A percentile compares a stretch with the other conserved stretches of the same genome.
Conservation (phyloP, 306 rosid genomes). For the Chamaecrista fasciculata region DNA sequence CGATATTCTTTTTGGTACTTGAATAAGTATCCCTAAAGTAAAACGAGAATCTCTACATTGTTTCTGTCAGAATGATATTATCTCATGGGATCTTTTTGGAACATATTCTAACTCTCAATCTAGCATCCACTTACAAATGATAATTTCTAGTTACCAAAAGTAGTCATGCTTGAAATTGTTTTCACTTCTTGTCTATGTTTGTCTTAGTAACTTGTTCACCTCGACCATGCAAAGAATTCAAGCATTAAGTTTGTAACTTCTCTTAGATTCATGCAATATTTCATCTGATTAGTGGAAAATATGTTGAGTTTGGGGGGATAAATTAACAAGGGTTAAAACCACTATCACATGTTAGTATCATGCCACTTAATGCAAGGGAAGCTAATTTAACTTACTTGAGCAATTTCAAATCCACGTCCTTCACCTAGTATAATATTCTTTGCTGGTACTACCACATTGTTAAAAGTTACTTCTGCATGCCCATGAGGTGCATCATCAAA, state of each 20-base stretch:
- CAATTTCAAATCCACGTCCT: constrained; percentile 97
- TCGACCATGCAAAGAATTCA: not conserved
- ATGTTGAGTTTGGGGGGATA: not conserved
- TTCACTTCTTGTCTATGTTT: not conserved
- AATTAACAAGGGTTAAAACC: constrained; percentile 14
- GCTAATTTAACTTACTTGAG: constrained; percentile 60
- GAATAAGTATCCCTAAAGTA: constrained; percentile 12
- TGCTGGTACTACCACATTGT: constrained; percentile 74
- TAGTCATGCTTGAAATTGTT: not conserved
- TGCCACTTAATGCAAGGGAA: constrained; percentile 8
- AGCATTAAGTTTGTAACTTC: not conserved
- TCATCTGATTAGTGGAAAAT: constrained; percentile 2
- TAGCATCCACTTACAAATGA: not conserved
- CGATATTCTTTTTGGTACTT: not conserved
- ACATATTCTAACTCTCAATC: not conserved
- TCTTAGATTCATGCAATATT: not conserved
- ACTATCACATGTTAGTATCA: constrained; percentile 20
- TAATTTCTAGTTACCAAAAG: constrained; percentile 11
- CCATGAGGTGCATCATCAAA: constrained; percentile 99
- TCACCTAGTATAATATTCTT: constrained; percentile 82
- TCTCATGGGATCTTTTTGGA: not conserved
- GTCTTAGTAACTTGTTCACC: not conserved
- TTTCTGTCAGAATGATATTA: not conserved
- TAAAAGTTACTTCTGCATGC: constrained; percentile 84
- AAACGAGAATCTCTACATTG: not conserved